Evolutionary conservation across 1,284 basidiomycete genomes (phyloP).

Genomic region (Athelia psychrophila): DNA sequence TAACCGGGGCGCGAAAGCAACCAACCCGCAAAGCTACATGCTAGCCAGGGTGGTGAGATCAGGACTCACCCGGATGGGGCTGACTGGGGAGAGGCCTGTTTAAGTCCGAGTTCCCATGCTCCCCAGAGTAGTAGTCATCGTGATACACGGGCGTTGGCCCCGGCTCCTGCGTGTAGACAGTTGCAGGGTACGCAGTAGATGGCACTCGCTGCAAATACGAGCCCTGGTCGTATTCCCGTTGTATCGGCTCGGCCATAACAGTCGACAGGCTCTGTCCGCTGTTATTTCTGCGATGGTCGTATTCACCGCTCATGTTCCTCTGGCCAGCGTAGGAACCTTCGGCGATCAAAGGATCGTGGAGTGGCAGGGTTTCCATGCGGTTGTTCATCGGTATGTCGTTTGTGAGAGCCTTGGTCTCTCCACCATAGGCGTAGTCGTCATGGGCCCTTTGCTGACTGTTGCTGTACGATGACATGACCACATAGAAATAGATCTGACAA

Average conservation of each 20-base stretch:
- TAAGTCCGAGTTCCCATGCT: constrained; percentile 21
- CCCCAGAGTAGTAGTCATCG: constrained; percentile 28
- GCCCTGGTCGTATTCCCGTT: constrained; percentile 12
- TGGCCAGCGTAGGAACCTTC: neutral
- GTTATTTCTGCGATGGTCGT: constrained; percentile 45
- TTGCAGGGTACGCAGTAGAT: constrained; percentile 16
- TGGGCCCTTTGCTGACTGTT: constrained; percentile 76
- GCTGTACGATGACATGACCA: constrained; percentile 74
- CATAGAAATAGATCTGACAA: constrained; percentile 62
- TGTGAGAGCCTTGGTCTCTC: constrained; percentile 61
- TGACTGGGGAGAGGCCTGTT: constrained; percentile 39
- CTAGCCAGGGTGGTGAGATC: constrained; percentile 8
- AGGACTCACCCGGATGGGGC: constrained; percentile 50
- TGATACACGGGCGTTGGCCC: constrained; percentile 39
- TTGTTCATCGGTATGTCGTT: constrained; percentile 64
- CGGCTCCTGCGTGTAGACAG: constrained; percentile 43
- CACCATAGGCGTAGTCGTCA: constrained; percentile 75
- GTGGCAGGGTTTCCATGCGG: constrained; percentile 67
- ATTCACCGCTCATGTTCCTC: constrained; percentile 17
- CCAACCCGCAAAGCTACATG: constrained; percentile 19
- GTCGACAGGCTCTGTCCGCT: constrained; percentile 59
- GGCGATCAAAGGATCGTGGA: constrained; percentile 36
- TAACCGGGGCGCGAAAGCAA: constrained; percentile 6
- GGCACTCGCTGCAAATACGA: constrained; percentile 8
- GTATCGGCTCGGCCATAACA: constrained; percentile 44